Evolutionary conservation across 768 basidiomycete species (phyloP).

Genomic region (Pleurotus citrinopileatus): DNA sequence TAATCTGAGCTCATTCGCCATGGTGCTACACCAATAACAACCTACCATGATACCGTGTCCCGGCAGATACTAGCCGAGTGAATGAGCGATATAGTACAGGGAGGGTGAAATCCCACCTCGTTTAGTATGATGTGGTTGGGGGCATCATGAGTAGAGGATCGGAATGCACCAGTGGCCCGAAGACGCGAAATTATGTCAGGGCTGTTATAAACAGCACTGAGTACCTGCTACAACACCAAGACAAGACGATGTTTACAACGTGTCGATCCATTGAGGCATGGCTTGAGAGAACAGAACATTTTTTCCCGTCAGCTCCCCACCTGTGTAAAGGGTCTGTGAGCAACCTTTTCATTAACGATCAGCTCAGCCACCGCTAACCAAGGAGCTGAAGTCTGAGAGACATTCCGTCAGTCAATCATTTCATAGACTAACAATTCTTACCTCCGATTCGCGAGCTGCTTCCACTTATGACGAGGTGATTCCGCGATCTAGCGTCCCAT

Average conservation of each 20-base stretch:
- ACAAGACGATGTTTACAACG: slow-evolving; percentile 47
- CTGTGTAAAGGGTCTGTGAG: slow-evolving; percentile 28
- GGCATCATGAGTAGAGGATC: slow-evolving; percentile 54
- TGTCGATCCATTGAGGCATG: slow-evolving; percentile 66
- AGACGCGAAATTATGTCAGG: slow-evolving; percentile 78
- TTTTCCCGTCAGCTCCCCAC: slow-evolving; percentile 72
- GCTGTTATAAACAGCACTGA: slow-evolving; percentile 34
- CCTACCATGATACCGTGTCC: slow-evolving; percentile 92
- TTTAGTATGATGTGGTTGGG: slow-evolving; percentile 93
- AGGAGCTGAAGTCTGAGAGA: slow-evolving; percentile 63
- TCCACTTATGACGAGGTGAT: slow-evolving; percentile 83
- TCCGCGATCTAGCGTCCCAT: slow-evolving; percentile 58
- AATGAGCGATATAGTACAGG: slow-evolving; percentile 2
- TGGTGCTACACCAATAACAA: background rate
- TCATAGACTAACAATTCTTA: slow-evolving; percentile 26
- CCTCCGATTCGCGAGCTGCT: slow-evolving; percentile 68
- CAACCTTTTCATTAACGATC: slow-evolving; percentile 1
- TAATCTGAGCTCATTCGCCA: background rate
- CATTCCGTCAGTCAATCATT: background rate
- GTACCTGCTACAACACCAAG: slow-evolving; percentile 7
- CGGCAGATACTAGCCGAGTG: slow-evolving; percentile 60
- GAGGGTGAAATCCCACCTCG: slow-evolving; percentile 55
- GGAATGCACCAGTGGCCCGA: slow-evolving; percentile 58
- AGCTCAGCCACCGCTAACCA: slow-evolving; percentile 43
- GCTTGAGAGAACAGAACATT: slow-evolving; percentile 65